Base-by-base conservation (phyloP, 176 grass and related monocot species). In the Phoenix dactylifera region DNA sequence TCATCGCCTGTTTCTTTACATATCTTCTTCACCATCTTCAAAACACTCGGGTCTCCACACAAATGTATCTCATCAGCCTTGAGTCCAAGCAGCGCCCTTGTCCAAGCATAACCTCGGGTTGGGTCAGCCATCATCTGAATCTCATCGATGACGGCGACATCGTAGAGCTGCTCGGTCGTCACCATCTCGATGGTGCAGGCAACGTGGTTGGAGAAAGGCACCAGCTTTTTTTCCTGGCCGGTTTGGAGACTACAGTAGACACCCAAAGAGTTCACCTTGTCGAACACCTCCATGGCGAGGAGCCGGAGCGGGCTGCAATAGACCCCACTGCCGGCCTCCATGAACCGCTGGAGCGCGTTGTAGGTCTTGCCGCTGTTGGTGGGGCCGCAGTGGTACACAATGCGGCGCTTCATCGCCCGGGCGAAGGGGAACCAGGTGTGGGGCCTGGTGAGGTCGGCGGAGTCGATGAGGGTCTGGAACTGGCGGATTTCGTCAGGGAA, bases 361-460 rank as follows among this genome's bases (percentile, higher is more conserved):
- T 97, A 76, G 35, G 92, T 97, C 78, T 97, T 97, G 54, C 92
- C 87, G 12, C 92, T 97, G 80, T 97, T 97, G 49, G 92, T 97
- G 24, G 92, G 84, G 15, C 92, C 84, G 16, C 92, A 97, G 69
- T 91, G 92, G 78, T 97, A 97, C 16, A 97, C 69, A 14, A 97
- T 64, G 26, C 75, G 72, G 16, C 84, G 76, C 54, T 81, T 85
- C 92, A 97, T 97, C 64, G 92, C 92, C 10, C 87, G 92, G 4
- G 92, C 92, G 39, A 97, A 97, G 7, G 87, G 92, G 76, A 86
- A 97, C 92, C 92, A 97, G 5, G 81, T 73, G 52, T 91, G 92
- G 16, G 92, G 92, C 54, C 56, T 62, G 26, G 92, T 97, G 58
- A 97, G 75, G 66, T 97, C 83, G 12, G 87, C 87, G 15, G 87